Conservation (phyloP, 2,329 filamentous ascomycete species). For the Colletotrichum kahawae region DNA sequence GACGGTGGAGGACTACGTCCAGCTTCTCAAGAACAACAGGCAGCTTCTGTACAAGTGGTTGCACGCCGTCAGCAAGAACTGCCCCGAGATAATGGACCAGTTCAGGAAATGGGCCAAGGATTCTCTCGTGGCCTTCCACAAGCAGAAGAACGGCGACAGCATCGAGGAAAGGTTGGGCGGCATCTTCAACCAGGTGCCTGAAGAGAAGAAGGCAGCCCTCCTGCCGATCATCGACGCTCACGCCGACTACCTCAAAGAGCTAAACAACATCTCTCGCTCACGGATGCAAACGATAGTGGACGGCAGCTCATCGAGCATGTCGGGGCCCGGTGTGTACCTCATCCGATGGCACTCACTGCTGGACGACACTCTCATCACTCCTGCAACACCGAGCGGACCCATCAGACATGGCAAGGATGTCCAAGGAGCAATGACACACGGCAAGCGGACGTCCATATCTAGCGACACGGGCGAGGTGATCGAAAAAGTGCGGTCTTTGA, state of each 20-base stretch:
- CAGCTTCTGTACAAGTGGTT: constrained; percentile 71
- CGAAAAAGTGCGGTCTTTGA: constrained; percentile 32
- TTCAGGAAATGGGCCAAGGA: constrained; percentile 67
- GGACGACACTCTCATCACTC: constrained; percentile 73
- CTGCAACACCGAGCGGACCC: constrained; percentile 55
- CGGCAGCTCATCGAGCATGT: constrained; percentile 35
- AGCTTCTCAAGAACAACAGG: constrained; percentile 68
- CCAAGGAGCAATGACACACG: constrained; percentile 44
- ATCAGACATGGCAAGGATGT: constrained; percentile 60
- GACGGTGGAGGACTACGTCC: constrained; percentile 74
- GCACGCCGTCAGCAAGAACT: constrained; percentile 71
- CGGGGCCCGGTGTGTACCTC: constrained; percentile 75
- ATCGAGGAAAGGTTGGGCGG: constrained; percentile 44
- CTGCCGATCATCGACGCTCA: constrained; percentile 63
- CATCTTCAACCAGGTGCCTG: constrained; percentile 53
- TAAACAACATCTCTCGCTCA: constrained; percentile 57
- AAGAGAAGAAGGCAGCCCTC: constrained; percentile 49
- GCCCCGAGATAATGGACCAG: constrained; percentile 66
- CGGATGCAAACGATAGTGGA: constrained; percentile 65
- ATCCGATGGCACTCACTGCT: constrained; percentile 74
- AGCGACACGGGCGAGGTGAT: constrained; percentile 28
- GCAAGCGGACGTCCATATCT: constrained; percentile 45
- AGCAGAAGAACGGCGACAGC: constrained; percentile 20
- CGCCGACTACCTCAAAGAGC: constrained; percentile 59
- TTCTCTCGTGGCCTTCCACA: constrained; percentile 61